Evolutionary conservation across 139 green algal species (phyloP).

Genomic region (Ulvella scutata): DNA sequence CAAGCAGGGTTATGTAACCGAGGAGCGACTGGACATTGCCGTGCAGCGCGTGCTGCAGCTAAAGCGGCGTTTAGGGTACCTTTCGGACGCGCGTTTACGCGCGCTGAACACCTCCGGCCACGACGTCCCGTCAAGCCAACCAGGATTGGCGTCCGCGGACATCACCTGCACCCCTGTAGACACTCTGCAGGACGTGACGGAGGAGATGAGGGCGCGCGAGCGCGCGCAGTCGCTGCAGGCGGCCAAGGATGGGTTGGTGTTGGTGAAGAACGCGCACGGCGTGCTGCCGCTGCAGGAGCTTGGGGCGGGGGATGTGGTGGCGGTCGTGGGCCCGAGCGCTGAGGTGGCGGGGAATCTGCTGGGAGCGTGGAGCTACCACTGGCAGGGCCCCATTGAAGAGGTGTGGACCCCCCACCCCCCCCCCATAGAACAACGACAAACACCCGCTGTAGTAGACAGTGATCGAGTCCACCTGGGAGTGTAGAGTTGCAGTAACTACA

Average conservation of each 20-base stretch:
- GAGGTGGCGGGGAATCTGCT: not conserved
- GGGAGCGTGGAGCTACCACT: not conserved
- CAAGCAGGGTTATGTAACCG: not conserved
- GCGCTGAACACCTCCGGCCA: too few species aligned
- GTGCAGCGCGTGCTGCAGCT: not conserved
- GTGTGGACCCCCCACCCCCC: too few species aligned
- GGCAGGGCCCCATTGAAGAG: not conserved
- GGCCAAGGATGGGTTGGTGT: not conserved
- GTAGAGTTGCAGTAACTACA: too few species aligned
- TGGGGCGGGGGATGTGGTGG: not conserved
- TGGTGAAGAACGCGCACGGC: not conserved
- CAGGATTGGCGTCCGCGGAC: not conserved
- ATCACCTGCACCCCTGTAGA: not conserved
- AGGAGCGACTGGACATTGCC: not conserved
- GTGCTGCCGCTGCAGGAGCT: not conserved
- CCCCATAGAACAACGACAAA: too few species aligned
- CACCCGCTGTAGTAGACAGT: too few species aligned
- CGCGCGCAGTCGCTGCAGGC: slow-evolving; percentile 1
- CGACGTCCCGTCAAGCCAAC: too few species aligned
- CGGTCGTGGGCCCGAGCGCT: not conserved
- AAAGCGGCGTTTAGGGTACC: not conserved
- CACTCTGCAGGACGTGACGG: not conserved
- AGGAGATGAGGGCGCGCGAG: not conserved
- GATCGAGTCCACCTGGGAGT: too few species aligned
- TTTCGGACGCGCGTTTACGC: not conserved